Conservation (phyloP, 2,329 filamentous ascomycete genomes). For the Trichoderma koningii region DNA sequence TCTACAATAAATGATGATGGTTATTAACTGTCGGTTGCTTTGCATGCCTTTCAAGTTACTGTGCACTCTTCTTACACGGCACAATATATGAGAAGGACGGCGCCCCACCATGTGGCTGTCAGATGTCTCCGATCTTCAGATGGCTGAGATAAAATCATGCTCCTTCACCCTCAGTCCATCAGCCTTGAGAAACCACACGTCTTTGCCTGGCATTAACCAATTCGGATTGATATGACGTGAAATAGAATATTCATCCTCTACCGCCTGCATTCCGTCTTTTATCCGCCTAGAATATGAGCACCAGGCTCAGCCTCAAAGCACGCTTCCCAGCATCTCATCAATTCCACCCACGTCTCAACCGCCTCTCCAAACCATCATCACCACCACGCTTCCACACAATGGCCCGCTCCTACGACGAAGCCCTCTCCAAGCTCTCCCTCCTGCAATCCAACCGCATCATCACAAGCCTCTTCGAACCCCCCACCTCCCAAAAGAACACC, state of each 20-base stretch:
- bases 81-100: too few relatives aligned
- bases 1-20: too few relatives aligned
- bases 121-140: too few relatives aligned
- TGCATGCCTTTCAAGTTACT: too few relatives aligned
- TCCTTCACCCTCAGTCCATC: conserved; percentile 1
- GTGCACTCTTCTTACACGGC: too few relatives aligned
- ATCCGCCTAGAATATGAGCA: conserved; percentile 3
- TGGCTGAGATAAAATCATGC: too few relatives aligned
- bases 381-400: conserved; percentile 20
- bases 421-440: conserved; percentile 71
- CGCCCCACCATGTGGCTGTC: too few relatives aligned
- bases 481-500: conserved; percentile 37
- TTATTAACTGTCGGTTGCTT: too few relatives aligned
- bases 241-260: neutral
- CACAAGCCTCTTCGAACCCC: conserved; percentile 49
- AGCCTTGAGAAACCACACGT: neutral
- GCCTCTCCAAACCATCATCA: neutral
- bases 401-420: conserved; percentile 59
- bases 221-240: neutral
- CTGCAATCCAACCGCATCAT: conserved; percentile 79
- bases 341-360: neutral
- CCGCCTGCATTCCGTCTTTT: neutral
- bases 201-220: neutral
- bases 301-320: conserved; percentile 9
- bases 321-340: neutral